phyloP scores from a whole-genome alignment of 2,329 filamentous ascomycete genomes.

The Arthrinium puccinioides region DNA sequence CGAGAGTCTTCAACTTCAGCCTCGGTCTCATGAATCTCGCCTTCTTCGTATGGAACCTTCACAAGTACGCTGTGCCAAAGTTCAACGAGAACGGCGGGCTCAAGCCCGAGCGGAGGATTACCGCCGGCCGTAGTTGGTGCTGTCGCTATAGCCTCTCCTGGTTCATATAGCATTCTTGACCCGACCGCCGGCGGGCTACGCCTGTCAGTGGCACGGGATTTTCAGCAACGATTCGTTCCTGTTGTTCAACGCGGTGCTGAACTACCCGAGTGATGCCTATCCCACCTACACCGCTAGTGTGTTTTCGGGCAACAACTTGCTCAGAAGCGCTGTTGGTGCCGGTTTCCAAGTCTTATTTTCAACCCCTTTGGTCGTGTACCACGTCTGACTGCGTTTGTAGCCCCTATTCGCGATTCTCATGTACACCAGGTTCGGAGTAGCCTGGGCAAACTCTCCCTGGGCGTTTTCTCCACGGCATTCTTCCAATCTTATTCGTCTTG shows the following conservation, averaged over 20 bases:
- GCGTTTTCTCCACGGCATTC: slow-evolving; percentile 13
- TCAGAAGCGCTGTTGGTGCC: slow-evolving; percentile 13
- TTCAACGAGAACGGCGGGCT: slow-evolving; percentile 49
- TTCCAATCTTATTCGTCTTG: slow-evolving; percentile 16
- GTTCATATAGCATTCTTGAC: slow-evolving; percentile 50
- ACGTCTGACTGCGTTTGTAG: background rate
- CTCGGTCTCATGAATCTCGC: slow-evolving; percentile 38
- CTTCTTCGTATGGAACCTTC: slow-evolving; percentile 57
- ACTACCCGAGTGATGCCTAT: slow-evolving; percentile 16
- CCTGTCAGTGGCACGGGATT: slow-evolving; percentile 40
- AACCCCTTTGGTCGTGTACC: background rate
- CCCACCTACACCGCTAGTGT: slow-evolving; percentile 13
- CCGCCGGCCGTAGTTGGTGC: slow-evolving; percentile 51
- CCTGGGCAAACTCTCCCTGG: slow-evolving; percentile 14
- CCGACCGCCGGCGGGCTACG: slow-evolving; percentile 47
- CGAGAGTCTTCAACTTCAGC: slow-evolving; percentile 40
- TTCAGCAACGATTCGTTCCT: slow-evolving; percentile 26
- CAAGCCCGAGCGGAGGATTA: slow-evolving; percentile 60
- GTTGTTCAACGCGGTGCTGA: slow-evolving; percentile 18
- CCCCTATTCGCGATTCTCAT: slow-evolving; percentile 14
- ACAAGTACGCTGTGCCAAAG: slow-evolving; percentile 54
- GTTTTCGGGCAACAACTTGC: slow-evolving; percentile 15
- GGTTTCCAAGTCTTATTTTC: slow-evolving; percentile 10
- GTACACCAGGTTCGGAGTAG: slow-evolving; percentile 13
- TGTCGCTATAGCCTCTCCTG: slow-evolving; percentile 47